phyloP scores from a whole-genome alignment of 2,329 filamentous ascomycete genomes.

The Colletotrichum kahawae region DNA sequence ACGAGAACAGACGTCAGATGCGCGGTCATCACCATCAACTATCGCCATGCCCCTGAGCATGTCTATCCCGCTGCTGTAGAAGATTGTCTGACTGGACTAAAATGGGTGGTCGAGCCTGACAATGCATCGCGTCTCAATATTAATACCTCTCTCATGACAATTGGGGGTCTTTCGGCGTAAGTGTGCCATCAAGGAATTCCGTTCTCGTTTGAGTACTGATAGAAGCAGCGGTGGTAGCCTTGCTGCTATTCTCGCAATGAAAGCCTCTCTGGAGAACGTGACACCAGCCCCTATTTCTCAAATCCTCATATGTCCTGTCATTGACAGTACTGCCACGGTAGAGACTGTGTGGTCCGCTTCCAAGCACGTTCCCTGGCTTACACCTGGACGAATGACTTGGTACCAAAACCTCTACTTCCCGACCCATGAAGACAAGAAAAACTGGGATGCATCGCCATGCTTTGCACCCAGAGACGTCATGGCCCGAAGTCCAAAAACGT shows the following conservation, averaged over 20 bases:
- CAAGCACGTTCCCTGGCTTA: slow-evolving; percentile 35
- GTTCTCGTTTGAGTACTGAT: neutral
- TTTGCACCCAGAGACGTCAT: slow-evolving; percentile 29
- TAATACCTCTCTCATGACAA: slow-evolving; percentile 29
- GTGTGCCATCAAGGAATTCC: neutral
- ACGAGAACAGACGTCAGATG: slow-evolving; percentile 26
- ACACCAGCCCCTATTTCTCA: neutral
- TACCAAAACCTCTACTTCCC: slow-evolving; percentile 40
- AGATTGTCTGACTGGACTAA: slow-evolving; percentile 35
- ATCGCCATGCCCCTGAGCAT: slow-evolving; percentile 40
- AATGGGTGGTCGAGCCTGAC: slow-evolving; percentile 28
- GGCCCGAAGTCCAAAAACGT: slow-evolving; percentile 31
- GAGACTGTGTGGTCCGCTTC: slow-evolving; percentile 21
- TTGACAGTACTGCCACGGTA: slow-evolving; percentile 37
- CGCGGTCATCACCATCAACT: slow-evolving; percentile 35
- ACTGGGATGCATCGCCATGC: slow-evolving; percentile 38
- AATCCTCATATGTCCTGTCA: slow-evolving; percentile 34
- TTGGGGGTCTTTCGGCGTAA: slow-evolving; percentile 35
- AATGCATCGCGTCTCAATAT: slow-evolving; percentile 27
- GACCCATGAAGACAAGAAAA: slow-evolving; percentile 24
- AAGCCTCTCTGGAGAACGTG: slow-evolving; percentile 1
- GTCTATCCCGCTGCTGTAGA: slow-evolving; percentile 39
- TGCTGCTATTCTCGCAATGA: slow-evolving; percentile 23
- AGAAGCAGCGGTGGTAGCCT: slow-evolving; percentile 22
- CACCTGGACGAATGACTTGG: slow-evolving; percentile 36